phyloP scores from a whole-genome alignment of 768 basidiomycete genomes.

The Terana coerulea region DNA sequence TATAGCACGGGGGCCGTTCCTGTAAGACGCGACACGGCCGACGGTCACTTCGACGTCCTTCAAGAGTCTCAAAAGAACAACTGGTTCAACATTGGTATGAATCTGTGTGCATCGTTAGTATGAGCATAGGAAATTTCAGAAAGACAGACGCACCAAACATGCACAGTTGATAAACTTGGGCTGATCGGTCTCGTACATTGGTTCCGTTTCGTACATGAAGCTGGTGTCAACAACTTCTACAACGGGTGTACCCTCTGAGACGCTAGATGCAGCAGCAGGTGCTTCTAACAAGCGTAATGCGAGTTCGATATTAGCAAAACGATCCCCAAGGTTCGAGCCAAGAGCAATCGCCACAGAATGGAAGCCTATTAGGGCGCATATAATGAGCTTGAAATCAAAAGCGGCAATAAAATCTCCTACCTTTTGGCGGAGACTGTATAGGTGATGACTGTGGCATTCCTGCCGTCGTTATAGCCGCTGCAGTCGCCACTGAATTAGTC shows the following conservation, averaged over 20 bases:
- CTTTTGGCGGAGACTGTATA: neutral
- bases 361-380: neutral
- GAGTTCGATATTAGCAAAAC: conserved; percentile 74
- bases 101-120: conserved; percentile 44
- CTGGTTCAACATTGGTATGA: conserved; percentile 65
- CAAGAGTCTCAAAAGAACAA: conserved; percentile 52
- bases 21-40: conserved; percentile 73
- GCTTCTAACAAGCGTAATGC: conserved; percentile 71
- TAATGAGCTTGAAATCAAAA: neutral
- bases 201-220: conserved; percentile 88
- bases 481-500: conserved; percentile 3
- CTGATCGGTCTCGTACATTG: conserved; percentile 96
- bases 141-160: conserved; percentile 62
- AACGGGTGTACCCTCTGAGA: conserved; percentile 24
- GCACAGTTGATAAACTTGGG: conserved; percentile 87
- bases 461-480: conserved; percentile 29
- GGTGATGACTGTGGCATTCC: neutral
- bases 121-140: neutral
- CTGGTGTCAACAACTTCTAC: conserved; percentile 63
- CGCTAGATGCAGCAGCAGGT: conserved; percentile 30
- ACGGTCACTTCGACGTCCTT: conserved; percentile 73
- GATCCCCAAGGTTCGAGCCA: conserved; percentile 89
- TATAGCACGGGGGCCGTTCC: conserved; percentile 85
- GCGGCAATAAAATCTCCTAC: neutral
- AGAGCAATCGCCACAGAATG: conserved; percentile 67